These are phyloP conservation scores for Globisporangium paroecandrum DNA, from an alignment of 352 stramenopile genomes.

Conservation along the genomic window DNA sequence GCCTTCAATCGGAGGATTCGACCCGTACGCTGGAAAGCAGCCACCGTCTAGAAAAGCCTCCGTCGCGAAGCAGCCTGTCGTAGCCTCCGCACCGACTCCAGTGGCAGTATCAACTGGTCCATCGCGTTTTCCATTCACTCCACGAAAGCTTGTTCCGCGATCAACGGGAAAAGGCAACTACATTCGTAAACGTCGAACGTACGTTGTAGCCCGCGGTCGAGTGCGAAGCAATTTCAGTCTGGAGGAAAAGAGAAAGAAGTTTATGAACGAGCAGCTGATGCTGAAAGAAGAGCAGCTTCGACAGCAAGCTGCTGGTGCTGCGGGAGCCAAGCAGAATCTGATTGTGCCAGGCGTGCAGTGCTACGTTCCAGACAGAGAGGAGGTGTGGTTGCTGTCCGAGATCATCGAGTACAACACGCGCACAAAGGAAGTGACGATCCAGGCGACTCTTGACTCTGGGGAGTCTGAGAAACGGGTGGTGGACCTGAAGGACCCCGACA, in stretches of 20 bases:
- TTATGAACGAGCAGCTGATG: slow-evolving; percentile 80
- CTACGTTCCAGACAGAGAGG: slow-evolving; percentile 85
- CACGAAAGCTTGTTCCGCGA: slow-evolving; percentile 45
- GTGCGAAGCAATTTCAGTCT: slow-evolving; percentile 67
- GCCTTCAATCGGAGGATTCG: slow-evolving; percentile 32
- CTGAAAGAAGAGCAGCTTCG: slow-evolving; percentile 80
- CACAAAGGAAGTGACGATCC: slow-evolving; percentile 76
- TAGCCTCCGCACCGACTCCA: slow-evolving; percentile 7
- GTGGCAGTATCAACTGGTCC: not conserved
- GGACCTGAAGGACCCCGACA: slow-evolving; percentile 78
- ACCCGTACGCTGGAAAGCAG: slow-evolving; percentile 17
- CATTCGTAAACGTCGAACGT: slow-evolving; percentile 75
- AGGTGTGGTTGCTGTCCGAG: slow-evolving; percentile 83
- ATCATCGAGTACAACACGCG: slow-evolving; percentile 83
- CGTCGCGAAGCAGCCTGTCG: slow-evolving; percentile 4
- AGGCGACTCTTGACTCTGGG: slow-evolving; percentile 59
- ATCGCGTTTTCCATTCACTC: slow-evolving; percentile 46
- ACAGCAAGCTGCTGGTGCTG: slow-evolving; percentile 51
- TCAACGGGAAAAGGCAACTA: slow-evolving; percentile 71
- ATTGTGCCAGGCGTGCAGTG: slow-evolving; percentile 87
- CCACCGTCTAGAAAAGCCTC: not conserved
- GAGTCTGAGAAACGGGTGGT: slow-evolving; percentile 69
- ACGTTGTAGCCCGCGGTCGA: slow-evolving; percentile 42
- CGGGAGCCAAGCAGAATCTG: slow-evolving; percentile 71
- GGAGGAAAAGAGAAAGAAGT: slow-evolving; percentile 75